Percentiles rank a stretch among this genome's conserved stretches.
Conservation (phyloP, 1,139 yeast genomes). For the Candida albicans region DNA sequence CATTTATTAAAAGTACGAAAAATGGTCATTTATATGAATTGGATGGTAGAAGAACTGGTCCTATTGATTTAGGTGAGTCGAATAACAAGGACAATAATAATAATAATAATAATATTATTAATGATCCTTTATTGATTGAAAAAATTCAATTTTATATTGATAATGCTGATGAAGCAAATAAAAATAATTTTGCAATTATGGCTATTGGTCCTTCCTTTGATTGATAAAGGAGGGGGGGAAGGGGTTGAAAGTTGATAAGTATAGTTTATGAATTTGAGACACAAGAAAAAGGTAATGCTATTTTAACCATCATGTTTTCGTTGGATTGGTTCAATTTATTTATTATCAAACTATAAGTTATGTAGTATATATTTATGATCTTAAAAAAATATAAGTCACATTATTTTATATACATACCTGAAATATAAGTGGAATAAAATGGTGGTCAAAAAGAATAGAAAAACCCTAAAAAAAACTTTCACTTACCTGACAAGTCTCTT, state of each 20-base stretch:
- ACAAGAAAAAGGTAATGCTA: neutral
- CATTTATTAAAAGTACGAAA: conserved; percentile 61
- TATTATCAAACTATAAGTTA: too few relatives aligned
- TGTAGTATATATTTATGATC: too few relatives aligned
- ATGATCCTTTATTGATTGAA: conserved; percentile 48
- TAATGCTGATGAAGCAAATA: conserved; percentile 57
- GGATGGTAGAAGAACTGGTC: conserved; percentile 86
- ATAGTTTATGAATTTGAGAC: neutral
- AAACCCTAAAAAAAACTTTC: too few relatives aligned
- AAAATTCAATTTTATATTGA: conserved; percentile 68
- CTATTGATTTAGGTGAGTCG: conserved; percentile 60
- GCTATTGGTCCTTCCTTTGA: conserved; percentile 61
- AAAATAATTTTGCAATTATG: conserved; percentile 64
- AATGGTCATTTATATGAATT: conserved; percentile 68
- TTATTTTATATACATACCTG: too few relatives aligned
- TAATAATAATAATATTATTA: conserved; percentile 41
- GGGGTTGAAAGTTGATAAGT: too few relatives aligned
- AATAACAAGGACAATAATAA: neutral
- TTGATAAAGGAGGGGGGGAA: conserved; percentile 14
- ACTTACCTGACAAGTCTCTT: neutral
- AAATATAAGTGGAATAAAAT: too few relatives aligned
- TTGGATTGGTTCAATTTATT: too few relatives aligned
- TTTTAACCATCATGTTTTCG: too few relatives aligned
- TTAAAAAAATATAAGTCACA: too few relatives aligned
- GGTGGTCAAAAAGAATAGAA: too few relatives aligned